phyloP scores from a whole-genome alignment of 2,329 filamentous ascomycete species.

The Camillea tinctor region DNA sequence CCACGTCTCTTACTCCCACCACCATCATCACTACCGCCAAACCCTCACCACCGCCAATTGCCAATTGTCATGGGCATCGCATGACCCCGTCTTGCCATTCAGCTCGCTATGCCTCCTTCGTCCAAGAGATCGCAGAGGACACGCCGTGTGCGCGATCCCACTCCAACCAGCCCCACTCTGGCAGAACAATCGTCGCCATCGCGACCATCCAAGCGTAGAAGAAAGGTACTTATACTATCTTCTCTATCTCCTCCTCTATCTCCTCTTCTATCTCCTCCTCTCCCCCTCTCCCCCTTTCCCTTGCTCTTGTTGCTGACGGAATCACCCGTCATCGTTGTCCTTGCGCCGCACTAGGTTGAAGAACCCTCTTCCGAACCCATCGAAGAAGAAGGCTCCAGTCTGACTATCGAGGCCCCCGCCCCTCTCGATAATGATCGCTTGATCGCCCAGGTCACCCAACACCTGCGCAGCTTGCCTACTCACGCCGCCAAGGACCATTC shows the following conservation, averaged over 20 bases:
- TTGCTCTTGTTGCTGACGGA: no score
- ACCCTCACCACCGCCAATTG: not conserved
- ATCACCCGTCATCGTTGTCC: conserved; percentile 12
- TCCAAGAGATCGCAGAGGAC: conserved; percentile 38
- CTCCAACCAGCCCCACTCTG: conserved; percentile 31
- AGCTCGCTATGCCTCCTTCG: conserved; percentile 38
- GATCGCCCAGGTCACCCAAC: conserved; percentile 55
- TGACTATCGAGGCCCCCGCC: conserved; percentile 40
- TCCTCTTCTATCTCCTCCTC: conserved; percentile 3
- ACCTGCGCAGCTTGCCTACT: conserved; percentile 47
- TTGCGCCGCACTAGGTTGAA: conserved; percentile 34
- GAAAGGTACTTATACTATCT: conserved; percentile 50
- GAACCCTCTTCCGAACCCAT: conserved; percentile 43
- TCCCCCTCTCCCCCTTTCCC: not conserved
- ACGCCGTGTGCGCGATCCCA: conserved; percentile 33
- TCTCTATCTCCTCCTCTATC: no score
- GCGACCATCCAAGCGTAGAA: conserved; percentile 63
- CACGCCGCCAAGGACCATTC: conserved; percentile 62
- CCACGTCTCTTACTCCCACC: not conserved
- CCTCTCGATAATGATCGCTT: conserved; percentile 53
- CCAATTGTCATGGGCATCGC: conserved; percentile 21
- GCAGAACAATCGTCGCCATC: conserved; percentile 56
- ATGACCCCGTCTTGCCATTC: conserved; percentile 5
- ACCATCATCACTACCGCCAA: no score
- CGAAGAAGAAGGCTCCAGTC: conserved; percentile 45